Conservation (phyloP, 352 stramenopile species). For the Phytopythium sindhum region DNA sequence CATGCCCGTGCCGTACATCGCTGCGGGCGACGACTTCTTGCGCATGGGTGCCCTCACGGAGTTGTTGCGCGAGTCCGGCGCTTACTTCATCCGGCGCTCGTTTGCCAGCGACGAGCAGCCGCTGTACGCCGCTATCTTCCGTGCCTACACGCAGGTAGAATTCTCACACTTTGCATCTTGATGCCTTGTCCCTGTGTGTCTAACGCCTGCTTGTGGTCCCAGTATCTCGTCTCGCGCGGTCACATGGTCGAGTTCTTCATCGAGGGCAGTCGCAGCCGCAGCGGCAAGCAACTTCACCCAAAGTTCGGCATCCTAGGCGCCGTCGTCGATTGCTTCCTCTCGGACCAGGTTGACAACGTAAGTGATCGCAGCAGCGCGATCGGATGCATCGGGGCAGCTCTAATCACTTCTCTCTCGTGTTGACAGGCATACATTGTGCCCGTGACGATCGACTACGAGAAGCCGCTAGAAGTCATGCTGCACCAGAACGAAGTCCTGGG, state of each 20-base stretch:
- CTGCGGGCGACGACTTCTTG: slow-evolving; percentile 78
- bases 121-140: slow-evolving; percentile 75
- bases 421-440: slow-evolving; percentile 71
- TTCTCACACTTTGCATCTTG: neutral
- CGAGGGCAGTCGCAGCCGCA: slow-evolving; percentile 78
- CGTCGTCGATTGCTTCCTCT: slow-evolving; percentile 70
- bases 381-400: neutral
- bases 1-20: slow-evolving; percentile 79
- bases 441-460: slow-evolving; percentile 87
- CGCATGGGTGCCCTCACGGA: slow-evolving; percentile 66
- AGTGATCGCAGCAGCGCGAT: slow-evolving; percentile 12
- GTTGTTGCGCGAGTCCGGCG: slow-evolving; percentile 61
- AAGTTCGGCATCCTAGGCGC: slow-evolving; percentile 78
- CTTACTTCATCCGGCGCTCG: slow-evolving; percentile 79
- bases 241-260: slow-evolving; percentile 88
- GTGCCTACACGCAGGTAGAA: slow-evolving; percentile 65
- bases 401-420: neutral
- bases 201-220: slow-evolving; percentile 3
- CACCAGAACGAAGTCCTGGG: slow-evolving; percentile 81
- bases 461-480: slow-evolving; percentile 74
- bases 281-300: slow-evolving; percentile 76
- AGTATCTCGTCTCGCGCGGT: slow-evolving; percentile 69
- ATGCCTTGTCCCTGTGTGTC: neutral
- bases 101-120: slow-evolving; percentile 56
- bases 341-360: slow-evolving; percentile 72